Evolutionary conservation across 225 moss, liverwort and hornwort species (phyloP), one percentile per base, ranked within the genome.

Genomic region (Rhytidiadelphus loreus): DNA sequence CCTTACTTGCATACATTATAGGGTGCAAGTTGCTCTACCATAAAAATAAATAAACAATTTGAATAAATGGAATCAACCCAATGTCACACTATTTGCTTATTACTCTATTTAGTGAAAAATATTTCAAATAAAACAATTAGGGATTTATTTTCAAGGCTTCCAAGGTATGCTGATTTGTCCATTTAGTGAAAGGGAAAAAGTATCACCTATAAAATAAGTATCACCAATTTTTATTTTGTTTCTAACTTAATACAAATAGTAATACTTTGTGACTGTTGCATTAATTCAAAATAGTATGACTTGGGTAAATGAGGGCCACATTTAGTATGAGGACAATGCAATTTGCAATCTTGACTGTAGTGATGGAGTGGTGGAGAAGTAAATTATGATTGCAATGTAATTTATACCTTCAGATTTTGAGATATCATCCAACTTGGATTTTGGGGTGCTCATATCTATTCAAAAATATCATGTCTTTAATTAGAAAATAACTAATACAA

Each of bases 121-220:
- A 56, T 26, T 56, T 8, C 16, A 56, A 25, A 56, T 4, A 56
- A n/a, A 25, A 25, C 2, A 11, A 53, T 14, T 9, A 21, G 2
- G 13, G 16, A 24, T 23, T 37, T 15, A 6, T 24, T 77, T 24
- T 77, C 15, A 55, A 37, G 55, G 25, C 25, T 37, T 24, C 0
- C 0, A n/a, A 16, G 10, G 9, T 77, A 3, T 6, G 25, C 0
- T 55, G 0, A 55, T 35, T 37, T 77, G 55, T 16, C 37, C 1
- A 24, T 53, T 14, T 3, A 8, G 3, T 14, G 0, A 35, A 30
- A 2, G 8, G 2, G 0, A 1, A 33, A 76, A 33, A 53, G 3
- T 0, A 0, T 53, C 23, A 13, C 14, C 5, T 77, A 5, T 0
- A 23, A 77, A 53, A 8, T 8, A 8, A 23, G 6, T 5, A 2